These are phyloP conservation scores for Hanseniaspora occidentalis DNA, from an alignment of 805 yeast genomes.

Conservation along the genomic window DNA sequence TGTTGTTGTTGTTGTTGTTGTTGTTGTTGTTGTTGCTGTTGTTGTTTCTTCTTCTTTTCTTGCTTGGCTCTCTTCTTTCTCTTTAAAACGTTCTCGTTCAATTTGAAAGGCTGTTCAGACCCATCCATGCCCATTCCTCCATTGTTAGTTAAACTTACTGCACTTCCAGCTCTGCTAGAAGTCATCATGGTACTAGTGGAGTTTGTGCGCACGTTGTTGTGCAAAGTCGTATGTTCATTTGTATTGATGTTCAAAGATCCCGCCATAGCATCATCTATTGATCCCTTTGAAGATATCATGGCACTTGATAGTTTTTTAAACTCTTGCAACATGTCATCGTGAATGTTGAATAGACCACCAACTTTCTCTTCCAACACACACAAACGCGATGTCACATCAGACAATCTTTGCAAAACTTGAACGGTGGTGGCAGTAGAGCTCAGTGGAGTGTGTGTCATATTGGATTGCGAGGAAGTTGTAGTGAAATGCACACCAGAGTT, in stretches of 20 bases:
- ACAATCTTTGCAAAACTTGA: conserved; percentile 22
- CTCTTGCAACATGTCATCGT: not conserved
- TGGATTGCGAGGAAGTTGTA: conserved; percentile 7
- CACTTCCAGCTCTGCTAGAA: too few species aligned
- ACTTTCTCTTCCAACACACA: conserved; percentile 19
- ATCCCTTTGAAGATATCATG: not conserved
- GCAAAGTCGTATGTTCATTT: not conserved
- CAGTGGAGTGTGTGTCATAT: conserved; percentile 7
- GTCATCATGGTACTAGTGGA: not conserved
- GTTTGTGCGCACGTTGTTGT: not conserved
- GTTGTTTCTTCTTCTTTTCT: not conserved
- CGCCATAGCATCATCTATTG: not conserved
- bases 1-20: conserved; percentile 1
- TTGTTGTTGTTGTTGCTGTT: conserved; percentile 3
- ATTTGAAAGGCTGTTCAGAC: not conserved
- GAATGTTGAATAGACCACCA: not conserved
- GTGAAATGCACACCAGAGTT: too few species aligned
- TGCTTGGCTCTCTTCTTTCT: not conserved
- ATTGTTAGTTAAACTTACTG: not conserved
- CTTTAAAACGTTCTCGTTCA: not conserved
- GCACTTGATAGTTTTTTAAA: too few species aligned
- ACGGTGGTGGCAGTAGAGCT: conserved; percentile 10
- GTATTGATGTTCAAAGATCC: too few species aligned
- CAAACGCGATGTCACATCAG: conserved; percentile 20
- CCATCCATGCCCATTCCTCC: not conserved